Percentiles rank a stretch among this genome's conserved stretches.
phyloP scores from a whole-genome alignment of 352 stramenopile species.

The Phytophthora hibernalis region DNA sequence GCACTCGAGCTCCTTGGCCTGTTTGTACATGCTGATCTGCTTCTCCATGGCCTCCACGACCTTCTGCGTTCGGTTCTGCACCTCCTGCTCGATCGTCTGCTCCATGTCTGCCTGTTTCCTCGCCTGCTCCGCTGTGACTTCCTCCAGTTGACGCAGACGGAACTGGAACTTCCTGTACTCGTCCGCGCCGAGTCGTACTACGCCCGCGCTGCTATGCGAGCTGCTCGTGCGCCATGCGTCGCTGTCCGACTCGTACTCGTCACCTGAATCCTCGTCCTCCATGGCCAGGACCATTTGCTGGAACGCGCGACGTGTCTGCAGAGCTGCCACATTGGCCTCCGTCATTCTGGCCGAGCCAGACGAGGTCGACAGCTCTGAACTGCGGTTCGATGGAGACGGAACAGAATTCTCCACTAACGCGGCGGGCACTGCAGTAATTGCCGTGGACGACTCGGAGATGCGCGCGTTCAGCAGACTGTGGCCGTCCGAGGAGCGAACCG shows the following conservation, averaged over 20 bases:
- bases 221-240: conserved; percentile 29
- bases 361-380: conserved; percentile 17
- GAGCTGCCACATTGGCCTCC: conserved; percentile 66
- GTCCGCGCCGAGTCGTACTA: conserved; percentile 68
- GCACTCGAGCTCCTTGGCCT: conserved; percentile 81
- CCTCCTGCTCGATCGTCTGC: conserved; percentile 80
- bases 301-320: conserved; percentile 83
- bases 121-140: conserved; percentile 74
- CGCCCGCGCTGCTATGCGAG: conserved; percentile 33
- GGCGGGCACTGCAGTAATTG: conserved; percentile 21
- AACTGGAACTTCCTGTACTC: conserved; percentile 90
- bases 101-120: conserved; percentile 79
- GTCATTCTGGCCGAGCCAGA: conserved; percentile 47
- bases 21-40: conserved; percentile 88
- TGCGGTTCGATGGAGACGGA: conserved; percentile 1
- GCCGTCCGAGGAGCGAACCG: conserved; percentile 27
- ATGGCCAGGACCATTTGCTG: conserved; percentile 88
- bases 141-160: conserved; percentile 78
- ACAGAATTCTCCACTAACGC: neutral
- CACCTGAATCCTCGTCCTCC: conserved; percentile 74
- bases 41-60: conserved; percentile 82
- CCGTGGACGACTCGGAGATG: conserved; percentile 40
- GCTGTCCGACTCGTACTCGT: conserved; percentile 69
- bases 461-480: conserved; percentile 37
- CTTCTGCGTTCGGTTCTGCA: conserved; percentile 66